A percentile compares a stretch with the other conserved stretches of the same genome.
Evolutionary conservation across 768 basidiomycete species (phyloP).

Genomic region (Lactarius pseudohatsudake): DNA sequence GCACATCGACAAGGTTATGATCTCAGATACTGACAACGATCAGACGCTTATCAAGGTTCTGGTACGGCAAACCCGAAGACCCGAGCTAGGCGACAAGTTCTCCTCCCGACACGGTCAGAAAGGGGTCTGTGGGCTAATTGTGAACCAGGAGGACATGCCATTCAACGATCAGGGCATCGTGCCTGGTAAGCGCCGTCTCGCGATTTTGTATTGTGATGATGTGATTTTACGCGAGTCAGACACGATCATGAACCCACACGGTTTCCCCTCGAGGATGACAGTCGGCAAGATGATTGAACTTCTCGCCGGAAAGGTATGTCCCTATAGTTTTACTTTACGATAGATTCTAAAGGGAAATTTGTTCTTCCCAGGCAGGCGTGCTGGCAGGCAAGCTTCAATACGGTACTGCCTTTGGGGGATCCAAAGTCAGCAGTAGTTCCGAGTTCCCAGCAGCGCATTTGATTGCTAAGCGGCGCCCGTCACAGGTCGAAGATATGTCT

Average conservation of each 20-base stretch:
- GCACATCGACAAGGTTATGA: constrained; percentile 96
- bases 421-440: constrained; percentile 61
- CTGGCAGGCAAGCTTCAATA: constrained; percentile 86
- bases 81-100: constrained; percentile 98
- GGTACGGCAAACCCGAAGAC: constrained; percentile 93
- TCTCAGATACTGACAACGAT: constrained; percentile 95
- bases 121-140: constrained; percentile 97
- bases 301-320: constrained; percentile 82
- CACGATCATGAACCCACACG: constrained; percentile 99
- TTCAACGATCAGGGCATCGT: constrained; percentile 97
- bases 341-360: background rate
- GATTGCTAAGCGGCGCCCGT: constrained; percentile 8
- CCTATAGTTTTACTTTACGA: constrained; percentile 8
- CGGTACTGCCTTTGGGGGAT: constrained; percentile 96
- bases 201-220: constrained; percentile 8
- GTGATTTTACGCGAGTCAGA: constrained; percentile 48
- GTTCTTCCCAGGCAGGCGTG: constrained; percentile 72
- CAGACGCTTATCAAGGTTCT: constrained; percentile 96
- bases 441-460: background rate
- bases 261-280: constrained; percentile 99
- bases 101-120: constrained; percentile 98
- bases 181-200: constrained; percentile 57
- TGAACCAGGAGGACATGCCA: constrained; percentile 98
- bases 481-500: constrained; percentile 95
- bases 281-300: constrained; percentile 99